Conservation (phyloP, 2,329 filamentous ascomycete genomes). For the Hypoxylon sp. region DNA sequence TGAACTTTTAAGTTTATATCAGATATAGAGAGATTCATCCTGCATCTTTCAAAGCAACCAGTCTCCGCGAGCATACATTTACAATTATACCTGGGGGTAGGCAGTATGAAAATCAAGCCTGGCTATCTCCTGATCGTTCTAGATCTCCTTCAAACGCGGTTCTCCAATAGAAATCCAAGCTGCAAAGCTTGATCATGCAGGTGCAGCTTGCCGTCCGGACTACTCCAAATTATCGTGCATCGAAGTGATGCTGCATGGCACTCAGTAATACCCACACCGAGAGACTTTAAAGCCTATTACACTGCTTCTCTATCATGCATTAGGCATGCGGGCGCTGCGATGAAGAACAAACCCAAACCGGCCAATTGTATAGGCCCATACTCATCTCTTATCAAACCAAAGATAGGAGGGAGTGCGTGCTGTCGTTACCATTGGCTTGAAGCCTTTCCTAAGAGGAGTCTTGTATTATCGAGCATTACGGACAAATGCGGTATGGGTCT, state of each 20-base stretch:
- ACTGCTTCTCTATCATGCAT: not conserved
- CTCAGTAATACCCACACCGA: slow-evolving; percentile 10
- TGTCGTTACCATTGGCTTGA: not conserved
- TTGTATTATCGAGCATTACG: not conserved
- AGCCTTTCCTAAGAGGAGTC: not conserved
- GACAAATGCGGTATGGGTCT: not conserved
- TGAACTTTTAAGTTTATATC: too few species aligned
- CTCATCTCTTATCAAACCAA: not conserved
- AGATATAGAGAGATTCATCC: too few species aligned
- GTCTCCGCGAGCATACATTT: too few species aligned
- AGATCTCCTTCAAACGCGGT: not conserved
- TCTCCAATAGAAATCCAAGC: not conserved
- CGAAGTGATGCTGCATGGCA: slow-evolving; percentile 7
- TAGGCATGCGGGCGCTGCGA: not conserved
- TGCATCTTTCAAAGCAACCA: too few species aligned
- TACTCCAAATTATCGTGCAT: not conserved
- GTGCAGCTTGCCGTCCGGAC: not conserved
- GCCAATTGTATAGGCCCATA: not conserved
- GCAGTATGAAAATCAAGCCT: not conserved
- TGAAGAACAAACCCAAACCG: slow-evolving; percentile 1
- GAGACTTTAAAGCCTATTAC: not conserved
- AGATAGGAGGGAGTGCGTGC: not conserved
- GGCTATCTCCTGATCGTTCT: not conserved
- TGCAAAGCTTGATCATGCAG: not conserved
- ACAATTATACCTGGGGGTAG: too few species aligned